These are phyloP conservation scores for Sphagnum magellanicum DNA, from an alignment of 228 moss, liverwort and hornwort species.

Conservation along the genomic window DNA sequence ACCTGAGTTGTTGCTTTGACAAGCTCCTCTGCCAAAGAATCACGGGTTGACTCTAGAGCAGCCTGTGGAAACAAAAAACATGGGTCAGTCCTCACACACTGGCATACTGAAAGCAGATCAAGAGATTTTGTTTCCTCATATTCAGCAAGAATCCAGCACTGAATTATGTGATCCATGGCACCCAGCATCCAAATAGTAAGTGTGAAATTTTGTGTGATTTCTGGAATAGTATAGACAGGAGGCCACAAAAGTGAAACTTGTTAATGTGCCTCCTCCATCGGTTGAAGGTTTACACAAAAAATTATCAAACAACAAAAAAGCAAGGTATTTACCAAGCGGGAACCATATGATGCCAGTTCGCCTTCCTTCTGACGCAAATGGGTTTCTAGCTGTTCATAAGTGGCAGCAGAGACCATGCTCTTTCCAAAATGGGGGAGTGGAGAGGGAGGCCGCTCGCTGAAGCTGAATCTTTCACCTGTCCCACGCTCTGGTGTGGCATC, in stretches of 20 bases:
- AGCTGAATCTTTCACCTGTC: slow-evolving; percentile 70
- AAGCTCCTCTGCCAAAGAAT: slow-evolving; percentile 94
- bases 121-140: too few relatives aligned
- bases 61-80: slow-evolving; percentile 40
- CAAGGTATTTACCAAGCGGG: slow-evolving; percentile 67
- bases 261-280: too few relatives aligned
- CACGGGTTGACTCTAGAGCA: slow-evolving; percentile 86
- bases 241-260: too few relatives aligned
- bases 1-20: slow-evolving; percentile 97
- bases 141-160: too few relatives aligned
- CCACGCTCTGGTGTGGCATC: slow-evolving; percentile 58
- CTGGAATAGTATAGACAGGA: too few relatives aligned
- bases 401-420: slow-evolving; percentile 23
- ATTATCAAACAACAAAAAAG: too few relatives aligned
- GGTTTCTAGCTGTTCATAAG: slow-evolving; percentile 89
- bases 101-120: too few relatives aligned
- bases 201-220: too few relatives aligned
- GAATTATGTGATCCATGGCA: too few relatives aligned
- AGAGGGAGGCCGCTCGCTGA: slow-evolving; percentile 88
- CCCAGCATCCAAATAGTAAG: too few relatives aligned
- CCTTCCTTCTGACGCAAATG: slow-evolving; percentile 94
- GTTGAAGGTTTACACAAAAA: too few relatives aligned
- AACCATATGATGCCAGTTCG: slow-evolving; percentile 82
- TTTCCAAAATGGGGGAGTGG: slow-evolving; percentile 70
- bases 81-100: background rate